Base-by-base conservation (phyloP, 768 basidiomycete species). In the Auricularia auricula-judae region DNA sequence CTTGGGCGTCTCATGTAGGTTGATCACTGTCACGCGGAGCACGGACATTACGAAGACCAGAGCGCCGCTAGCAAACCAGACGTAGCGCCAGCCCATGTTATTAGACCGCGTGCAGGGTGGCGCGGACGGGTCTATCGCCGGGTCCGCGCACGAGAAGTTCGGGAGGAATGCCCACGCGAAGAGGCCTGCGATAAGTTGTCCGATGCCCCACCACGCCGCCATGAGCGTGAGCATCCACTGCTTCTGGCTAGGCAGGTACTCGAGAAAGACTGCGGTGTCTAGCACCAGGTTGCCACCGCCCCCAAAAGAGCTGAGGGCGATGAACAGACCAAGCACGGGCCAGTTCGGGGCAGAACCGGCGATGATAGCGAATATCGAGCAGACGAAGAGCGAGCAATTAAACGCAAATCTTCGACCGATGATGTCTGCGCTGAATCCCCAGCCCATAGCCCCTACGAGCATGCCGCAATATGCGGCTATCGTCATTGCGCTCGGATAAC, bases 31-130 rank as follows among this genome's bases (percentile, higher is more conserved):
- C 72, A 83, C 78, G 47, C 84, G 81, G 66, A 82, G 65, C 11
- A 70, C 74, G 78, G 82, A 85, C n/a, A 84, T 71, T 62, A 84
- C 65, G 43, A 86, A 74, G 33, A 78, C 83, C 47, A 85, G 66
- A 8, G 77, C 82, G 2, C 84, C 83, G 44, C 84, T 78, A 0
- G 77, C 76, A 70, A 83, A 79, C 36, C 84, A 72, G 33, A 84
- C 77, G 69, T 86, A 85, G 35, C 85, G 76, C 85, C 85, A 86
- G 29, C 85, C 84, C 84, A 83, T 85, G 67, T 86, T 86, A 21
- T 80, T 67, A 2, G 75, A 70, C 60, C 74, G 77, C 43, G 75
- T 65, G 66, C 82, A 82, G 2, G 74, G 68, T 5, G 65, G 65
- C 0, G 73, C 21, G 3, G 71, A 67, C 7, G 47, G 47, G 10